phyloP scores from a whole-genome alignment of 257 asterid species.

The Solanum dulcamara region DNA sequence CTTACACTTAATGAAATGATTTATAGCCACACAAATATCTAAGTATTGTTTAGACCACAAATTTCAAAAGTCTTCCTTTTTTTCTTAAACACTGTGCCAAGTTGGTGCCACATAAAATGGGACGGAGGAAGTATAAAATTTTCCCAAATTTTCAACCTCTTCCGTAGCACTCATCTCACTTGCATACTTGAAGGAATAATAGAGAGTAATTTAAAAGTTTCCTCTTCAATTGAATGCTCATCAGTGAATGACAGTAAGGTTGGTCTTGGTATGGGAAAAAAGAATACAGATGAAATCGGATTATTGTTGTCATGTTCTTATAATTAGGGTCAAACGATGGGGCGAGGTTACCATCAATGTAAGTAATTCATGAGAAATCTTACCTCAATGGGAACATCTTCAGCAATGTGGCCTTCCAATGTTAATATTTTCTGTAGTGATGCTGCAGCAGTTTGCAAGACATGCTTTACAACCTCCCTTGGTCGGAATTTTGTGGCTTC shows the following conservation, averaged over 20 bases:
- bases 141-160: background rate
- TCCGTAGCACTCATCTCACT: background rate
- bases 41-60: too few species aligned
- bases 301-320: background rate
- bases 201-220: background rate
- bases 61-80: too few species aligned
- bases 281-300: background rate
- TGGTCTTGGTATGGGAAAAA: background rate
- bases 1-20: too few species aligned
- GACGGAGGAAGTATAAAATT: too few species aligned
- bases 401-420: conserved; percentile 76
- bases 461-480: conserved; percentile 88
- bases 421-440: conserved; percentile 64
- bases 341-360: background rate
- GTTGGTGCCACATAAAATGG: too few species aligned
- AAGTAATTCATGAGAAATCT: background rate
- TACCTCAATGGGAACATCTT: conserved; percentile 92
- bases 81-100: too few species aligned
- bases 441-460: conserved; percentile 87
- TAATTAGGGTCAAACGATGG: background rate
- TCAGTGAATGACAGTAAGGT: background rate
- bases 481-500: conserved; percentile 92
- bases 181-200: background rate
- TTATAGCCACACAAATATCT: too few species aligned
- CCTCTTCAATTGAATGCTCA: background rate